Conservation (phyloP, 2,329 filamentous ascomycete species). For the Ophiostoma ips region DNA sequence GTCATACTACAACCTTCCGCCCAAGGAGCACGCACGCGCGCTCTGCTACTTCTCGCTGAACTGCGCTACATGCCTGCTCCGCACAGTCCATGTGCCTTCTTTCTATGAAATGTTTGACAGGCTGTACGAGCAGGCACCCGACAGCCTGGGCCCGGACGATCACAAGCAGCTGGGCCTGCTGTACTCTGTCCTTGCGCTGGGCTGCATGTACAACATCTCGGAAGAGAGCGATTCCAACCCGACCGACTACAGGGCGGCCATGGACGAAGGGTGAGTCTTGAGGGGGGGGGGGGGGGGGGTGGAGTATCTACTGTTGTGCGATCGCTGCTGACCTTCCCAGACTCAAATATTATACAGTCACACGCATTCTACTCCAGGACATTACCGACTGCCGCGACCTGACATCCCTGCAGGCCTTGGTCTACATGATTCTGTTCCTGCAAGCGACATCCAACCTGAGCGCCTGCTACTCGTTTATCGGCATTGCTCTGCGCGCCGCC, state of each 20-base stretch:
- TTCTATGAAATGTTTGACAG: slow-evolving; percentile 68
- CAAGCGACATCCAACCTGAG: slow-evolving; percentile 68
- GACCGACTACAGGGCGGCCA: slow-evolving; percentile 33
- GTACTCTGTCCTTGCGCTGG: slow-evolving; percentile 56
- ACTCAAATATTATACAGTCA: slow-evolving; percentile 58
- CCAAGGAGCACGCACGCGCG: slow-evolving; percentile 38
- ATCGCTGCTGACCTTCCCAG: slow-evolving; percentile 28
- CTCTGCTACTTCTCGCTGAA: slow-evolving; percentile 43
- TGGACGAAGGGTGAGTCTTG: slow-evolving; percentile 39
- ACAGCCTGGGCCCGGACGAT: slow-evolving; percentile 50
- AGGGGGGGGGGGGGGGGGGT: not conserved
- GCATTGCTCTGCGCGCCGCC: slow-evolving; percentile 62
- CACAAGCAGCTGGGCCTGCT: slow-evolving; percentile 56
- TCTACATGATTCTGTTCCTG: slow-evolving; percentile 71
- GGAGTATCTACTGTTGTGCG: too few relatives aligned
- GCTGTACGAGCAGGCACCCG: slow-evolving; percentile 57
- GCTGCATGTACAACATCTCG: slow-evolving; percentile 54
- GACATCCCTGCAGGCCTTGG: slow-evolving; percentile 56
- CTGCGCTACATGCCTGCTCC: slow-evolving; percentile 43
- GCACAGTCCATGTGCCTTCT: slow-evolving; percentile 66
- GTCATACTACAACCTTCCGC: slow-evolving; percentile 54
- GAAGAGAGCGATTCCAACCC: slow-evolving; percentile 36
- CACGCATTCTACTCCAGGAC: slow-evolving; percentile 51
- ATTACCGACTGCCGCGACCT: slow-evolving; percentile 60
- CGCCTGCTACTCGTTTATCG: slow-evolving; percentile 68